Base-by-base conservation (phyloP, 2,329 filamentous ascomycete species). In the Cyanodermella asteris region DNA sequence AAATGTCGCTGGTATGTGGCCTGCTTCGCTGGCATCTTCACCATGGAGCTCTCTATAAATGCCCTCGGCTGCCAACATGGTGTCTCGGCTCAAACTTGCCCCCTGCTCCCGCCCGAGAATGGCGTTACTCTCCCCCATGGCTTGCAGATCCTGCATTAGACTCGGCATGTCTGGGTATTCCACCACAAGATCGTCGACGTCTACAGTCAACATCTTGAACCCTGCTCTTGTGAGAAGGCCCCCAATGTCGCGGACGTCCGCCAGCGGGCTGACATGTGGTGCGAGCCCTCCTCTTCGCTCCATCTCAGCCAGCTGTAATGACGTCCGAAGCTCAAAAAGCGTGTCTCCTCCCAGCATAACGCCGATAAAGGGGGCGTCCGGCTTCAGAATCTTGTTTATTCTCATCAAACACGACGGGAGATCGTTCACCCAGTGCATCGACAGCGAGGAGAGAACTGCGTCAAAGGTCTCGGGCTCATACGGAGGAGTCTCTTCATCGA, bases 281-380 rank as follows among this genome's bases (percentile, higher is more conserved):
- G 75, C 76, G 24, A 97, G 75, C 15, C 87, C 87, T n/a, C 87
- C 87, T 12, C 76, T 62, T 10, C 84, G 64, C 41, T 97, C 87
- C 39, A 78, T 66, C 46, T 93, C 82, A 4, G 87, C 84, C 3
- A 97, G 61, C 50, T 97, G 87, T 9, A 97, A 58, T 17, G 81
- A 87, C 0, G 84, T 91, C 17, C 87, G 76, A 27, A 97, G 61
- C 55, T 97, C 87, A 44, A 73, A 97, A 1, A 97, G 60, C 6
- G 77, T 84, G 47, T 97, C 87, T 1, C 87, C 87, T 28, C 87
- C 87, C 31, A 91, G 72, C 82, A 97, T 97, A 36, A 84, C 84
- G 9, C 76, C 84, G 23, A 97, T 71, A 43, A 97, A 91, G 2
- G 90, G 81, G 28, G 65, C 63, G 46, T 97, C 87, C 0, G 84